Evolutionary conservation across 129 eudicot genomes (phyloP), one percentile per base, ranked within the genome.

Genomic region (Arctium minus): DNA sequence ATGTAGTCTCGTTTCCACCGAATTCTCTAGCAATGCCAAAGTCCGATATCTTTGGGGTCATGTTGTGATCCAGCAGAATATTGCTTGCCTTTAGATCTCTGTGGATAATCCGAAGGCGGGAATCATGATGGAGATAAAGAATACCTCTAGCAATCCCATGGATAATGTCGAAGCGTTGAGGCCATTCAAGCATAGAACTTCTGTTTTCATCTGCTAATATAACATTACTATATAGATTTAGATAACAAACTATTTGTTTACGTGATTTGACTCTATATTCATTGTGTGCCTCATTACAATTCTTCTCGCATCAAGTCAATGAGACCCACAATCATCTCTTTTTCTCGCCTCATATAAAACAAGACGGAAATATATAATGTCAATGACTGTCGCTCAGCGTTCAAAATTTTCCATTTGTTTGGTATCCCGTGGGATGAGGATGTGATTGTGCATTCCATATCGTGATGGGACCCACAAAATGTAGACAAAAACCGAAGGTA

Each of bases 1-100:
- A 73, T 30, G 75, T 75, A 0, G 37, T 85, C 62, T 85, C 75
- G 46, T 85, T 48, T 85, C 75, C 84, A 15, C 60, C 80, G 38
- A 85, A 79, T 50, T 83, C 81, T 70, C 87, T 85, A 56, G 87
- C 87, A 79, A 85, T 0, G 32, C 88, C 88, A 36, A 85, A 85
- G 38, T 85, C 88, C 4, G 88, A 85, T 75, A 85, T 85, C 32
- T 85, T 85, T n/a, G 85, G 82, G 85, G 70, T 85, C 88, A 85
- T 85, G 68, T 80, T 77, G 2, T 11, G 62, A 80, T 85, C 87
- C 48, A 85, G 78, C 77, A 85, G n/a, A 68, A 85, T 62, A 37
- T 85, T 85, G 73, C 84, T 48, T 13, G 83, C 86, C 31, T 83
- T 83, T 7, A 83, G 82, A 78, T 83, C 86, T 78, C 86, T 83